Conservation (phyloP, 75 land plant species). For the Sequoiadendron giganteum region DNA sequence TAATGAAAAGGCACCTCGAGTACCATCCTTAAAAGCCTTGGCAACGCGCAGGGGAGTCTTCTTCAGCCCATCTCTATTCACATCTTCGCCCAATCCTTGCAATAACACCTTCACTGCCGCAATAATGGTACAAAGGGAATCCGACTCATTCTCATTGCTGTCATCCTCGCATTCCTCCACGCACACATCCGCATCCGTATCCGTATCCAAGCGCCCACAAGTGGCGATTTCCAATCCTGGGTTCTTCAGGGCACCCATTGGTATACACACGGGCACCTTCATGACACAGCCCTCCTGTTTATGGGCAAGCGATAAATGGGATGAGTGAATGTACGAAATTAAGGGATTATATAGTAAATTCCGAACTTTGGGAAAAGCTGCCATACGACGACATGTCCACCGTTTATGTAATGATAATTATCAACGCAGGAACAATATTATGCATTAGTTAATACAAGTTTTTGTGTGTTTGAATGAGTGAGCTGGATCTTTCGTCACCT, state of each 20-base stretch:
- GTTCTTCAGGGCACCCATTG: constrained; percentile 1
- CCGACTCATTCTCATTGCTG: background rate
- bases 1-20: constrained; percentile 45
- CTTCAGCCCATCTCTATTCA: constrained; percentile 68
- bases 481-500: too few relatives aligned
- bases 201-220: background rate
- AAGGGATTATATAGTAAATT: too few relatives aligned
- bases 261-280: background rate
- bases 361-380: too few relatives aligned
- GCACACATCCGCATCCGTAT: background rate
- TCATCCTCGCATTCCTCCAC: constrained; percentile 2
- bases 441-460: too few relatives aligned
- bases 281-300: background rate
- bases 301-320: background rate
- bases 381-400: too few relatives aligned
- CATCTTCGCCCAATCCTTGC: constrained; percentile 82
- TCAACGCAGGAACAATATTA: too few relatives aligned
- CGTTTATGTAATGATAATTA: too few relatives aligned
- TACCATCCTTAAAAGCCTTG: constrained; percentile 71
- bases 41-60: constrained; percentile 93
- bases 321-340: background rate
- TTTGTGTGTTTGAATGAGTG: too few relatives aligned
- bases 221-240: background rate
- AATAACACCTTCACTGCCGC: constrained; percentile 76
- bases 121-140: constrained; percentile 28